Evolutionary conservation across 352 stramenopile species (phyloP), one percentile per base, ranked within the genome.

Genomic region (Phytophthora fragariae): DNA sequence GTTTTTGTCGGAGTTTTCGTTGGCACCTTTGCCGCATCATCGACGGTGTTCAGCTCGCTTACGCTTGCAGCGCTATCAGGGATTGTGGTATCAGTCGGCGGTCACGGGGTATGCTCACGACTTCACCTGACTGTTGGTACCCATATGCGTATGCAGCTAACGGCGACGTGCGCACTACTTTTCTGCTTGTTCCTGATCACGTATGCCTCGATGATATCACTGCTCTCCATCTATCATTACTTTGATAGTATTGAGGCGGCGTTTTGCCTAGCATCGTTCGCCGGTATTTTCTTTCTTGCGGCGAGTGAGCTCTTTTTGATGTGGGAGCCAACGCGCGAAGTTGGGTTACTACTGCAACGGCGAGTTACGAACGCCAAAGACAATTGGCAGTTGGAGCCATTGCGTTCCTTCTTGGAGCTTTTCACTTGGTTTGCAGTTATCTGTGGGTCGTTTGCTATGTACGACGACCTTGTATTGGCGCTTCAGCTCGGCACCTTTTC

Each of bases 371-470:
- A 93, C n/a, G 86, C 87, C 6, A 86, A 82, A 50, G 77, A 87
- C 35, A 96, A 96, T 59, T 96, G 90, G 90, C 71, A 84, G 29
- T 58, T 75, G 12, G 90, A 96, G 57, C 88, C 88, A 5, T 70
- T 96, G 46, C 81, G 90, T 35, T 95, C 90, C 0, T 96, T 96
- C 46, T 70, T 96, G 35, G 90, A 96, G 68, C 47, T 93, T 12
- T 94, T 95, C 61, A 93, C 88, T 37, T 95, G 90, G 88, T 82
- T 96, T 57, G 80, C 83, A 7, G 85, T 96, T 56, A 88, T 93
- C 4, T 90, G 79, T 41, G 90, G 88, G 0, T 94, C 88, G 9
- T 95, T 96, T 59, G 86, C 81, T 14, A 72, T 96, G n/a, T 96
- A 96, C 59, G 68, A 94, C 49, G 88, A 96, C 47, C 64, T 95